Conservation (phyloP, 1,284 basidiomycete genomes). For the Moesziomyces parantarcticus region DNA sequence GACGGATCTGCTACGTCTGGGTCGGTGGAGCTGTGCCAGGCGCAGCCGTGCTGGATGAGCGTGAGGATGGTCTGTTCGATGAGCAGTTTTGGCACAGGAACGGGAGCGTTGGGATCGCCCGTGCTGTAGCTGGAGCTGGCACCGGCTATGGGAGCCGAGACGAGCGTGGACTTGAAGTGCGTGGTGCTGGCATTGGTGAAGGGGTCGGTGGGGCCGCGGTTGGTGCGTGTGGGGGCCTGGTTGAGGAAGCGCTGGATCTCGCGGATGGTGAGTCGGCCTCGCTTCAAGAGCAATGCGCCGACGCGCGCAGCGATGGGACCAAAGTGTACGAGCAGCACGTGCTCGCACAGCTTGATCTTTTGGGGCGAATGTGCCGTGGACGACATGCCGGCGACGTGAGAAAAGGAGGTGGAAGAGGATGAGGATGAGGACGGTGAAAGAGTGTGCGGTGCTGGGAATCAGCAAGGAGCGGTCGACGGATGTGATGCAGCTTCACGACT, state of each 20-base stretch:
- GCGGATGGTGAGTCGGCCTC: slow-evolving; percentile 81
- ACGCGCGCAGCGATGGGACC: slow-evolving; percentile 79
- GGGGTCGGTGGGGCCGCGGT: slow-evolving; percentile 38
- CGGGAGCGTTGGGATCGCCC: slow-evolving; percentile 73
- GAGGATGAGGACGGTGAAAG: background rate
- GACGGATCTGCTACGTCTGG: slow-evolving; percentile 26
- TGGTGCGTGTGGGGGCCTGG: slow-evolving; percentile 33
- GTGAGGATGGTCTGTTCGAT: slow-evolving; percentile 81
- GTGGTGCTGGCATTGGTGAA: slow-evolving; percentile 19
- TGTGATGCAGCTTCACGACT: too few species aligned
- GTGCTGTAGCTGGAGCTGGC: slow-evolving; percentile 41
- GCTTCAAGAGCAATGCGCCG: slow-evolving; percentile 81
- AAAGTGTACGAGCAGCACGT: slow-evolving; percentile 82
- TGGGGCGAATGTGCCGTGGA: slow-evolving; percentile 55
- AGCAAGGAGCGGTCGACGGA: too few species aligned
- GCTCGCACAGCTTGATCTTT: slow-evolving; percentile 74
- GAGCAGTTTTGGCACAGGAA: slow-evolving; percentile 74
- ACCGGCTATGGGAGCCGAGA: slow-evolving; percentile 33
- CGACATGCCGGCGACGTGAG: slow-evolving; percentile 14
- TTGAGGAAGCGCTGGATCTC: slow-evolving; percentile 66
- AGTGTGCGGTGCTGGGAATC: too few species aligned
- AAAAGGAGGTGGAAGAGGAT: background rate
- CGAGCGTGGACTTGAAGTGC: slow-evolving; percentile 26
- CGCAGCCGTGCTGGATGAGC: slow-evolving; percentile 86
- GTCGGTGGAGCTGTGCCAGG: slow-evolving; percentile 65